Evolutionary conservation across 2,329 filamentous ascomycete species (phyloP), one percentile per base, ranked within the genome.

Genomic region (Colletotrichum chrysophilum): DNA sequence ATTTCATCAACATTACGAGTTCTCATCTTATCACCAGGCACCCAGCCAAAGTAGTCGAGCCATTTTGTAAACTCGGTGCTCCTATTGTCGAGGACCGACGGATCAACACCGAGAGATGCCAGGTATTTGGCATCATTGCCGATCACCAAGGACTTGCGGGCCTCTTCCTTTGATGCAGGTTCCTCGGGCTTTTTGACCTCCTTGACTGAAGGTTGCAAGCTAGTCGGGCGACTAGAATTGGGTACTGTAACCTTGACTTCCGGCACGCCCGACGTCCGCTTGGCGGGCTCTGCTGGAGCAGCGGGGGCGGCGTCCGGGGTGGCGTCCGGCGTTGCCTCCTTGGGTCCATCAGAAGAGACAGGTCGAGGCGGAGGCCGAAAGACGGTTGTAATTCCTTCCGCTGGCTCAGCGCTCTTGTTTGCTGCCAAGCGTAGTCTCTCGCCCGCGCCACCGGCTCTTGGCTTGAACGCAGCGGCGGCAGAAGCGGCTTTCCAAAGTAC

Each of bases 1-100:
- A 98, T 89, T 68, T 95, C 92, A 66, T 97, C 95, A 70, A 96
- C 92, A 76, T 92, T 94, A 78, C 94, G 93, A 61, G 92, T 88
- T 69, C 94, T 92, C 83, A 95, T 93, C 78, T 95, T 90, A 65
- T 93, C 92, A 64, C 94, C 95, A 26, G 91, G 91, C 10, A 95
- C 93, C 95, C 96, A 98, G 38, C 96, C 96, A 82, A 98, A 95
- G 81, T 97, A 95, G 78, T 95, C 93, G 38, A 98, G 89, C 85
- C 95, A 93, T 77, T 93, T 91, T 73, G 96, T 93, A 80, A 98
- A 96, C 70, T 98, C 95, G 7, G 93, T 88, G 8, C 94, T 94
- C 77, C 93, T 91, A 66, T 92, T 93, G 80, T 95, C 94, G 68
- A 98, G 86, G n/a, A 98, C 84, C 18, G 86, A 89, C 1, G 94